Evolutionary conservation across 148 eudicot genomes (phyloP).

Genomic region (Vaccinium darrowii): DNA sequence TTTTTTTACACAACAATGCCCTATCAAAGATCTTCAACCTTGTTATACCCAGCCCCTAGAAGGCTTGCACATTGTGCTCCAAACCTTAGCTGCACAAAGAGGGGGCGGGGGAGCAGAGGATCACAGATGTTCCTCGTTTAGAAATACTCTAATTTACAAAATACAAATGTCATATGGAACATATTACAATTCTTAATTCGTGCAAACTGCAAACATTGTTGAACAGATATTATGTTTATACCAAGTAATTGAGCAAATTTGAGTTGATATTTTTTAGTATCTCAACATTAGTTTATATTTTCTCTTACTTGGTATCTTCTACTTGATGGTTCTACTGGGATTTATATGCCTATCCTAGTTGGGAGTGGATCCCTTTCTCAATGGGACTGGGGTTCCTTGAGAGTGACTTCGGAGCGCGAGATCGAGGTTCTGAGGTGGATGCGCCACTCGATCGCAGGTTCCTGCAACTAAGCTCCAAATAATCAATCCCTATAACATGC

Average conservation of each 20-base stretch:
- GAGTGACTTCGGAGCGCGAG: not conserved
- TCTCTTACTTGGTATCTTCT: not conserved
- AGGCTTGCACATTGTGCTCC: not conserved
- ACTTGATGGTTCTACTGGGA: not conserved
- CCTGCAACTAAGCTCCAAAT: not conserved
- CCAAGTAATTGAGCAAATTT: not conserved
- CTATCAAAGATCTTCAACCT: not conserved
- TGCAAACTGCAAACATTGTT: too few species aligned
- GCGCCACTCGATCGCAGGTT: not conserved
- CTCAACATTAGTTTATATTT: not conserved
- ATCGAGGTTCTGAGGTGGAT: not conserved
- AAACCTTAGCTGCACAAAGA: not conserved
- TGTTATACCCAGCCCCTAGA: not conserved
- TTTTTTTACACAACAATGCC: not conserved
- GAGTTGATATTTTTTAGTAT: not conserved
- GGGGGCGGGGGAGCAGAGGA: too few species aligned
- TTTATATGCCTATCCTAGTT: not conserved
- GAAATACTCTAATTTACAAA: too few species aligned
- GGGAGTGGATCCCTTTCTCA: not conserved
- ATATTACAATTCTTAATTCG: too few species aligned
- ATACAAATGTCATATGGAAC: too few species aligned
- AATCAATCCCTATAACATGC: not conserved
- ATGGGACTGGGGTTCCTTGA: not conserved
- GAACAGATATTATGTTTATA: too few species aligned
- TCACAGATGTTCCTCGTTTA: not conserved